A percentile compares a stretch with the other conserved stretches of the same genome.
Evolutionary conservation across 108 stramenopile genomes (phyloP).

Genomic region (Nitzschia putrida): DNA sequence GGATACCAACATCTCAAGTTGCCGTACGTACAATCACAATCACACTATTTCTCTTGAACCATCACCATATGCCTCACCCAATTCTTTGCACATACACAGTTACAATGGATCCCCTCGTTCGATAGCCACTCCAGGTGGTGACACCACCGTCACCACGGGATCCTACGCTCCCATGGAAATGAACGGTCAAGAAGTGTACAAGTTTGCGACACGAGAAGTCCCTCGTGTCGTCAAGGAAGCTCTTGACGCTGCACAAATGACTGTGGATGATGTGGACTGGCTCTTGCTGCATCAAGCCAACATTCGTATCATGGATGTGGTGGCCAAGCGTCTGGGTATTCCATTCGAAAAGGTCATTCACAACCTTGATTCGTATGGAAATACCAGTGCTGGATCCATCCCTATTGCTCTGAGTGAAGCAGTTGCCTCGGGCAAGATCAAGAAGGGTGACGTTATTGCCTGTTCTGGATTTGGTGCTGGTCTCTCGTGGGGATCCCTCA

Average conservation of each 20-base stretch:
- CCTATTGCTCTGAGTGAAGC: conserved; percentile 95
- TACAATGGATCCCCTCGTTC: conserved; percentile 68
- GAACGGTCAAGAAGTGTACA: conserved; percentile 95
- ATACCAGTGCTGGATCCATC: conserved; percentile 93
- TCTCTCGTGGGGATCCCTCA: conserved; percentile 94
- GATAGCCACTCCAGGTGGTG: conserved; percentile 72
- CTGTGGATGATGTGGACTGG: conserved; percentile 90
- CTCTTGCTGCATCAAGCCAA: conserved; percentile 96
- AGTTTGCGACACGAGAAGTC: conserved; percentile 94
- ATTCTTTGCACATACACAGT: conserved; percentile 32
- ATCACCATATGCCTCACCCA: background rate
- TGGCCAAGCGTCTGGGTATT: conserved; percentile 88
- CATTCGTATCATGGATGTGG: conserved; percentile 96
- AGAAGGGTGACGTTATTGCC: conserved; percentile 96
- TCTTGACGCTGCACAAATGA: conserved; percentile 83
- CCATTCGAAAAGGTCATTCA: conserved; percentile 93
- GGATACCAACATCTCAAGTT: conserved; percentile 86
- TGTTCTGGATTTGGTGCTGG: conserved; percentile 98
- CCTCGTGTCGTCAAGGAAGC: conserved; percentile 90
- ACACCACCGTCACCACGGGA: conserved; percentile 68
- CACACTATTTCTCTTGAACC: too few species aligned
- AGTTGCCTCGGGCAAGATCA: conserved; percentile 85
- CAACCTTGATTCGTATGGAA: conserved; percentile 90
- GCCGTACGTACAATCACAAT: conserved; percentile 45
- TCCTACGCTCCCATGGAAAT: conserved; percentile 80